phyloP scores from a whole-genome alignment of 495 filamentous ascomycete genomes.

The Daldinia concentrica region DNA sequence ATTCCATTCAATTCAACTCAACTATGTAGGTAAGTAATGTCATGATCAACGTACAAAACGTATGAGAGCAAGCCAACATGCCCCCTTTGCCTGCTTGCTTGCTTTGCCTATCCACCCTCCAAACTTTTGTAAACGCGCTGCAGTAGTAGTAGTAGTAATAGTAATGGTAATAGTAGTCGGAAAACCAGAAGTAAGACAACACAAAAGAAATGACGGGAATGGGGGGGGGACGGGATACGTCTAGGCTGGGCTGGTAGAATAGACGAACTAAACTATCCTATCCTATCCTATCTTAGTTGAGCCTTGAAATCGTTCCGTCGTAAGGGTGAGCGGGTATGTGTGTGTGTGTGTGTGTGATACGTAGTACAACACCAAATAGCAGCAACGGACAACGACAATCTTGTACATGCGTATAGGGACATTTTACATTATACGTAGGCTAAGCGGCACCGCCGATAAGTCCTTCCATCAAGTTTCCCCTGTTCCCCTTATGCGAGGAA shows the following conservation, averaged over 20 bases:
- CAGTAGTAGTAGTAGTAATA: background rate
- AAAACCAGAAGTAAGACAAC: background rate
- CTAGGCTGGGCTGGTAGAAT: background rate
- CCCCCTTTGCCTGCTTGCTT: background rate
- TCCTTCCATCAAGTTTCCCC: background rate
- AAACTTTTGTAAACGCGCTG: background rate
- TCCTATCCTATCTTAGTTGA: background rate
- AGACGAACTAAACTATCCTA: background rate
- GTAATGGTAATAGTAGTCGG: background rate
- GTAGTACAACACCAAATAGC: background rate
- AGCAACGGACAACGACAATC: conserved; percentile 2
- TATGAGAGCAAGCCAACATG: background rate
- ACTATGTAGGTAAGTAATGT: background rate
- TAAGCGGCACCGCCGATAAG: conserved; percentile 5
- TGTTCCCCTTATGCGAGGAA: background rate
- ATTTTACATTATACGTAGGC: conserved; percentile 26
- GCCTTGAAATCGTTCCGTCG: background rate
- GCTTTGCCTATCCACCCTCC: background rate
- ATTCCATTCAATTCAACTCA: conserved; percentile 2
- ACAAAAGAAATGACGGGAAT: background rate
- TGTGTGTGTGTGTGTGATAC: background rate
- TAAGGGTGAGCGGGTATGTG: background rate
- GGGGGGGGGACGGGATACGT: no score
- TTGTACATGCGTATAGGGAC: conserved; percentile 22
- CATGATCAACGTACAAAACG: background rate